Conservation (phyloP, 768 basidiomycete species). For the Cytidiella melzeri region DNA sequence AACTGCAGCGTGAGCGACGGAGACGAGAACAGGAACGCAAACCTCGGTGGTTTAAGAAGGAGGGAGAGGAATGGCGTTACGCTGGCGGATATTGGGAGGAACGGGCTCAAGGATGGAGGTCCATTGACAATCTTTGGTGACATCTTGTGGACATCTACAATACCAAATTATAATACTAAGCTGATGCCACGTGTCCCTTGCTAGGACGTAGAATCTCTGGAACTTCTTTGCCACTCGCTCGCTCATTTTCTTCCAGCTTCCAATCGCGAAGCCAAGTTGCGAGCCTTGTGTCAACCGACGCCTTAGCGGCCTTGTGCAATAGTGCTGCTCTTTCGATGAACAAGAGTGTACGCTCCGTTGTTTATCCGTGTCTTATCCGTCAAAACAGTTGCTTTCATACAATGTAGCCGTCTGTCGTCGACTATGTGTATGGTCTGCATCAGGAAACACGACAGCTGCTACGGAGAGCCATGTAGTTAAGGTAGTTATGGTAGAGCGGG, state of each 20-base stretch:
- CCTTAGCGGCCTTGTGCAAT: neutral
- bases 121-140: constrained; percentile 61
- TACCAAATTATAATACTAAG: neutral
- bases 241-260: neutral
- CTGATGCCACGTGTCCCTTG: neutral
- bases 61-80: constrained; percentile 69
- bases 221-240: neutral
- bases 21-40: constrained; percentile 48
- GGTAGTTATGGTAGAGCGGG: too few species aligned
- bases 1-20: constrained; percentile 69
- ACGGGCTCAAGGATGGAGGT: constrained; percentile 59
- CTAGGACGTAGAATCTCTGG: neutral
- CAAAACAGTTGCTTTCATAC: neutral
- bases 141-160: neutral
- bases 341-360: constrained; percentile 11
- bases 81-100: constrained; percentile 82
- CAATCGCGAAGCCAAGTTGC: neutral
- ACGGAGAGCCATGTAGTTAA: too few species aligned
- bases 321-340: neutral
- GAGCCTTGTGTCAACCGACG: neutral
- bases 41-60: constrained; percentile 74
- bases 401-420: too few species aligned
- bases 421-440: too few species aligned
- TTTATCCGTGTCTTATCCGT: constrained; percentile 24
- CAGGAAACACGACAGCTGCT: too few species aligned